These are phyloP conservation scores for Leccinellum luteum DNA, from an alignment of 768 basidiomycete species.

Conservation along the genomic window DNA sequence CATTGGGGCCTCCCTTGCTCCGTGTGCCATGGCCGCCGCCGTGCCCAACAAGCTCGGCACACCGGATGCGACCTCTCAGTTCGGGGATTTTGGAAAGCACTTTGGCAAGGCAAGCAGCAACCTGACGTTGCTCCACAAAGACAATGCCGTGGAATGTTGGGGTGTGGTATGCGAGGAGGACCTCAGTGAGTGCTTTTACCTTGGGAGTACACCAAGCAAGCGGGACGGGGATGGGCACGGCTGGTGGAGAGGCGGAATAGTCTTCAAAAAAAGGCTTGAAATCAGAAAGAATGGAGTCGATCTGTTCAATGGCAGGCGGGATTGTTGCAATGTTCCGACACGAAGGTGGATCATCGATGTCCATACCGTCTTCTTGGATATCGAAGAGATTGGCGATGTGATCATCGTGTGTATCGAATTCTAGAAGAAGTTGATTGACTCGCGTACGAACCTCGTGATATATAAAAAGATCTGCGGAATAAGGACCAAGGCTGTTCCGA, in stretches of 20 bases:
- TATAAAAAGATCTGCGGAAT: constrained; percentile 71
- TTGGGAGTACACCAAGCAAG: constrained; percentile 77
- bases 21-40: constrained; percentile 39
- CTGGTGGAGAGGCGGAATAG: constrained; percentile 23
- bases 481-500: constrained; percentile 63
- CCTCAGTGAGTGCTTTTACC: constrained; percentile 56
- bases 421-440: constrained; percentile 39
- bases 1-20: constrained; percentile 14
- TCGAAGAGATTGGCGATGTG: constrained; percentile 15
- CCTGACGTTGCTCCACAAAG: constrained; percentile 84
- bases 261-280: constrained; percentile 39
- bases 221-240: constrained; percentile 41
- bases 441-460: constrained; percentile 57
- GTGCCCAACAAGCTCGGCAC: constrained; percentile 71
- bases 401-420: constrained; percentile 20
- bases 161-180: constrained; percentile 54
- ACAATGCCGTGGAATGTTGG: constrained; percentile 74
- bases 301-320: constrained; percentile 45
- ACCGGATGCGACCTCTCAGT: constrained; percentile 53
- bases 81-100: constrained; percentile 60
- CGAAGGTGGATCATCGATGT: constrained; percentile 24
- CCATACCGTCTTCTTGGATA: constrained; percentile 25
- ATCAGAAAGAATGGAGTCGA: constrained; percentile 48
- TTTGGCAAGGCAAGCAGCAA: constrained; percentile 66
- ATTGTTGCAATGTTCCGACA: constrained; percentile 18